phyloP scores from a whole-genome alignment of 805 yeast genomes.

The Wilhelminamyces savonicus region DNA sequence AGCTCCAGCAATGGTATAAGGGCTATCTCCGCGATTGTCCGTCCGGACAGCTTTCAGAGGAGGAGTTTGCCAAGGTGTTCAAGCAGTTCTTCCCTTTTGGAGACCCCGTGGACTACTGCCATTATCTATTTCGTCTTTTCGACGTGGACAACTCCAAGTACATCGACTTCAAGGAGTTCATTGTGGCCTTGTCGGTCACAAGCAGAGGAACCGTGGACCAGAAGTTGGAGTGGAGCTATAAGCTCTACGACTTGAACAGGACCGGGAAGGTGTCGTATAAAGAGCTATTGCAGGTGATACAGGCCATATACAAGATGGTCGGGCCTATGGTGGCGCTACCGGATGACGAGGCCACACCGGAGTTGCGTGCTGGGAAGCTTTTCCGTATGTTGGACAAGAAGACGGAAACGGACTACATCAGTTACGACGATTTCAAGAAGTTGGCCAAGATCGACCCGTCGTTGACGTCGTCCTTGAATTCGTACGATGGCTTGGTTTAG shows the following conservation, averaged over 20 bases:
- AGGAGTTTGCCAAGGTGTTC: constrained; percentile 86
- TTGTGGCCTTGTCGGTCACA: constrained; percentile 78
- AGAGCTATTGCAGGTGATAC: constrained; percentile 75
- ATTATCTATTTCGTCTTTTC: constrained; percentile 80
- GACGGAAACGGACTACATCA: constrained; percentile 54
- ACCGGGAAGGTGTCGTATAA: constrained; percentile 71
- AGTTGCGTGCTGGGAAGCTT: constrained; percentile 74
- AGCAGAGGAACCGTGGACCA: constrained; percentile 82
- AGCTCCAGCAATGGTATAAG: constrained; percentile 97
- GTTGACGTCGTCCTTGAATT: constrained; percentile 65
- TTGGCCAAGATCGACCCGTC: constrained; percentile 76
- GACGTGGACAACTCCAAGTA: constrained; percentile 75
- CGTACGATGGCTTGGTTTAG: constrained; percentile 75
- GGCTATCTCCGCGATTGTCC: constrained; percentile 95
- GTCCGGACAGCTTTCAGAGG: constrained; percentile 75
- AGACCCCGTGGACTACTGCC: constrained; percentile 88
- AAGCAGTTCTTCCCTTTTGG: constrained; percentile 98
- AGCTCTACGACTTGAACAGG: constrained; percentile 74
- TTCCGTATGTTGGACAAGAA: constrained; percentile 71
- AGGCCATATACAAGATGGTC: constrained; percentile 88
- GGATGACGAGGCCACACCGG: constrained; percentile 90
- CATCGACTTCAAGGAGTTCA: constrained; percentile 89
- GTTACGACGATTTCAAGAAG: constrained; percentile 78
- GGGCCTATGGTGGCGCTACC: constrained; percentile 88
- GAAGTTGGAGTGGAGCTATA: constrained; percentile 85